phyloP scores from a whole-genome alignment of 2,329 filamentous ascomycete genomes.

The Phoma sp. region DNA sequence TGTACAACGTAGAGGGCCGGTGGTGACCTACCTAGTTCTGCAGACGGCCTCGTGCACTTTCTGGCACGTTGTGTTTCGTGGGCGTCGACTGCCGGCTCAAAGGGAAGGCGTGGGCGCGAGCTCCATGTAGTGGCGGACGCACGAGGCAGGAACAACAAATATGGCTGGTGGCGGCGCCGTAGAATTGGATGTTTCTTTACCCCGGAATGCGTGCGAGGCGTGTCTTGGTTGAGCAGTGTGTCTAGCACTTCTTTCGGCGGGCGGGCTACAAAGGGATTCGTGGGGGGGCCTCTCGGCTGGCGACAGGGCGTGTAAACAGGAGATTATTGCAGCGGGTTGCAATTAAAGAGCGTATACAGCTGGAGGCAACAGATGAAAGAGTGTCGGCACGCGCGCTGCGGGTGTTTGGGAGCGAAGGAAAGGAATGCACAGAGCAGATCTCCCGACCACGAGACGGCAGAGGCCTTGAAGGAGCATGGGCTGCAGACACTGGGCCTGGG shows the following conservation, averaged over 20 bases:
- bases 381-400: slow-evolving; percentile 37
- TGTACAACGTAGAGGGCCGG: not conserved
- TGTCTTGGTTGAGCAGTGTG: slow-evolving; percentile 4
- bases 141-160: slow-evolving; percentile 17
- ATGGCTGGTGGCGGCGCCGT: slow-evolving; percentile 5
- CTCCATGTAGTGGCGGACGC: slow-evolving; percentile 37
- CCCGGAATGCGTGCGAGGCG: slow-evolving; percentile 9
- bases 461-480: slow-evolving; percentile 24
- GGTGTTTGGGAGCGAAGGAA: slow-evolving; percentile 21
- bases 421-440: slow-evolving; percentile 29
- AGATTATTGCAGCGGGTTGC: slow-evolving; percentile 22
- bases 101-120: slow-evolving; percentile 27
- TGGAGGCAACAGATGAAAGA: slow-evolving; percentile 26
- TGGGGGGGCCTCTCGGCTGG: slow-evolving; percentile 20
- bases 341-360: slow-evolving; percentile 35
- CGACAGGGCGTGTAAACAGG: slow-evolving; percentile 29
- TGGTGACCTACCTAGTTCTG: not conserved
- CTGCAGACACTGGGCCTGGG: slow-evolving; percentile 26
- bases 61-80: not conserved
- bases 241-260: slow-evolving; percentile 5
- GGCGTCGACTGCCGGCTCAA: slow-evolving; percentile 17
- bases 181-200: not conserved
- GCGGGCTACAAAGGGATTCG: not conserved
- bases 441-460: slow-evolving; percentile 26
- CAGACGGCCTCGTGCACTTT: not conserved